Evolutionary conservation across 2,329 filamentous ascomycete genomes (phyloP).

Genomic region (Fusarium hainanense): DNA sequence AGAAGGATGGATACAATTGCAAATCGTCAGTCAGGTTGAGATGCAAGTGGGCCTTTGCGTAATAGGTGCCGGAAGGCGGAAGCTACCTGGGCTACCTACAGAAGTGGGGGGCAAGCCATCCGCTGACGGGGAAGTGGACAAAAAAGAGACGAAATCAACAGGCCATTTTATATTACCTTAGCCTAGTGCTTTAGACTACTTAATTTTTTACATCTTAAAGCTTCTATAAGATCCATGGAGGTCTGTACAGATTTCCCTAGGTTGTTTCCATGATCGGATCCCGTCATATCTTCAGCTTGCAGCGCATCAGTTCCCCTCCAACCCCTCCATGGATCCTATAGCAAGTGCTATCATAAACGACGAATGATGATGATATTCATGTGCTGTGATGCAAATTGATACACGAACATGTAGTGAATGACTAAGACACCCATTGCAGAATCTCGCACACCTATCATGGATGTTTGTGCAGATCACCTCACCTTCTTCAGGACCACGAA

Average conservation of each 20-base stretch:
- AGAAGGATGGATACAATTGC: constrained; percentile 48
- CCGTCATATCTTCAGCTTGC: constrained; percentile 42
- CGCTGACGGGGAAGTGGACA: constrained; percentile 41
- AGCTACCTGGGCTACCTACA: constrained; percentile 24
- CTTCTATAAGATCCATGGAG: background rate
- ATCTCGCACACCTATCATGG: background rate
- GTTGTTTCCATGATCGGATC: constrained; percentile 36
- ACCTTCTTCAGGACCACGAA: background rate
- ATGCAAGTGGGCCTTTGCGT: constrained; percentile 55
- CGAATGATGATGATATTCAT: background rate
- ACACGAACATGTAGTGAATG: background rate
- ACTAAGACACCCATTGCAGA: background rate
- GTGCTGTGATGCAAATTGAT: background rate
- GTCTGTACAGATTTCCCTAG: constrained; percentile 7
- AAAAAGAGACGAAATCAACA: background rate
- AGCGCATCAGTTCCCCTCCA: background rate
- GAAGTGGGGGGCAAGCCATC: constrained; percentile 37
- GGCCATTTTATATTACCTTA: background rate
- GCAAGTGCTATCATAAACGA: constrained; percentile 2
- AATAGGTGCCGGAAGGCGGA: constrained; percentile 48
- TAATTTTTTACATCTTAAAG: background rate
- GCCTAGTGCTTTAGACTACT: background rate
- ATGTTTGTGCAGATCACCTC: background rate
- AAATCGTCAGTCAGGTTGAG: constrained; percentile 54
- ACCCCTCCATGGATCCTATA: background rate